Conservation (phyloP, 768 basidiomycete genomes). For the Phaeolepiota aurea region DNA sequence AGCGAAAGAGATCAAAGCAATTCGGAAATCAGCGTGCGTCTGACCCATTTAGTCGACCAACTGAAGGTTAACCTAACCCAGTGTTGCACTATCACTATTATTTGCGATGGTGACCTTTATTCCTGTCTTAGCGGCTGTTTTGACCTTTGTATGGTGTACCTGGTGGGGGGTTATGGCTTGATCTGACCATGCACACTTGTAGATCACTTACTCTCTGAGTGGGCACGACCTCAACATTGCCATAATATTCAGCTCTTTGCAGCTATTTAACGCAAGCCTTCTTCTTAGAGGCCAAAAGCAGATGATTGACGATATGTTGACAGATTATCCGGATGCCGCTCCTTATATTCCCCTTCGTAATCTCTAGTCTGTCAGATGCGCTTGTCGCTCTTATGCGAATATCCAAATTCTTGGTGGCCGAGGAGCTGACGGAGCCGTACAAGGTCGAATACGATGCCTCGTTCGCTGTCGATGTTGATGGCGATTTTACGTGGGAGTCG, state of each 20-base stretch:
- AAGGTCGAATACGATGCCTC: conserved; percentile 22
- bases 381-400: conserved; percentile 36
- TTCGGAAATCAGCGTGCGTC: conserved; percentile 30
- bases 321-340: conserved; percentile 44
- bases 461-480: conserved; percentile 30
- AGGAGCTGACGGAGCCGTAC: conserved; percentile 35
- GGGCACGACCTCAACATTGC: conserved; percentile 28
- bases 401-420: conserved; percentile 30
- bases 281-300: background rate
- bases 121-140: conserved; percentile 40
- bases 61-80: no score
- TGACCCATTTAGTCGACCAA: no score
- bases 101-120: conserved; percentile 40
- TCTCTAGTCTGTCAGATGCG: conserved; percentile 32
- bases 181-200: conserved; percentile 1
- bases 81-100: conserved; percentile 26
- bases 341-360: conserved; percentile 34
- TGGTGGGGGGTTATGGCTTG: background rate
- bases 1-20: conserved; percentile 27
- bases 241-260: conserved; percentile 26
- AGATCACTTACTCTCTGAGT: conserved; percentile 60
- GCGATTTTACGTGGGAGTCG: conserved; percentile 22
- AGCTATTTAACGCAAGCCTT: conserved; percentile 34
- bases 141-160: conserved; percentile 36
- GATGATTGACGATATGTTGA: background rate